These are phyloP conservation scores for Coemansia sp. DNA, from an alignment of 371 early-diverging fungal genomes.

Conservation along the genomic window DNA sequence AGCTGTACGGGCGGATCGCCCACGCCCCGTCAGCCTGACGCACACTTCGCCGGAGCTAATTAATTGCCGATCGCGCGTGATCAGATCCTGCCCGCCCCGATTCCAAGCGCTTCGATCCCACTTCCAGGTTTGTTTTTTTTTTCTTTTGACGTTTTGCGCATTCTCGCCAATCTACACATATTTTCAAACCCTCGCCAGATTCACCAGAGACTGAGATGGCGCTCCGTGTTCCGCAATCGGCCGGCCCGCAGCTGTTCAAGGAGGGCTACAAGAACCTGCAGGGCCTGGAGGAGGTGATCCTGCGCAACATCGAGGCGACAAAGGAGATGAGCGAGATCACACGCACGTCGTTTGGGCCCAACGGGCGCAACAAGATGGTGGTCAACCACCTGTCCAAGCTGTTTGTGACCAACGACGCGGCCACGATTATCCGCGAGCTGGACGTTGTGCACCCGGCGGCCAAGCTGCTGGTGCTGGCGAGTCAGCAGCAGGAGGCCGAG, in stretches of 20 bases:
- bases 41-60: too few relatives aligned
- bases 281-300: constrained; percentile 96
- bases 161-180: background rate
- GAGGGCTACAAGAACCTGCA: constrained; percentile 97
- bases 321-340: constrained; percentile 90
- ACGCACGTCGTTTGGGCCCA: constrained; percentile 95
- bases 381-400: constrained; percentile 97
- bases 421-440: constrained; percentile 97
- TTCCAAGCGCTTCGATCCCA: too few relatives aligned
- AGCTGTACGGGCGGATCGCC: constrained; percentile 48
- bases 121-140: background rate
- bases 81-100: too few relatives aligned
- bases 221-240: constrained; percentile 88
- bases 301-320: constrained; percentile 91
- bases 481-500: constrained; percentile 98
- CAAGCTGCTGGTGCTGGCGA: constrained; percentile 93
- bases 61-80: too few relatives aligned
- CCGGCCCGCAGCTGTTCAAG: constrained; percentile 88
- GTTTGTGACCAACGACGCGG: constrained; percentile 99
- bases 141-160: background rate
- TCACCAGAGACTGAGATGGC: constrained; percentile 65
- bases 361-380: constrained; percentile 99
- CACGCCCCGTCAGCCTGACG: background rate
- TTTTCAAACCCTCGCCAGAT: too few relatives aligned
- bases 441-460: constrained; percentile 99